Evolutionary conservation across 371 early-diverging fungal species (phyloP).

Genomic region (Lichtheimia corymbifera): DNA sequence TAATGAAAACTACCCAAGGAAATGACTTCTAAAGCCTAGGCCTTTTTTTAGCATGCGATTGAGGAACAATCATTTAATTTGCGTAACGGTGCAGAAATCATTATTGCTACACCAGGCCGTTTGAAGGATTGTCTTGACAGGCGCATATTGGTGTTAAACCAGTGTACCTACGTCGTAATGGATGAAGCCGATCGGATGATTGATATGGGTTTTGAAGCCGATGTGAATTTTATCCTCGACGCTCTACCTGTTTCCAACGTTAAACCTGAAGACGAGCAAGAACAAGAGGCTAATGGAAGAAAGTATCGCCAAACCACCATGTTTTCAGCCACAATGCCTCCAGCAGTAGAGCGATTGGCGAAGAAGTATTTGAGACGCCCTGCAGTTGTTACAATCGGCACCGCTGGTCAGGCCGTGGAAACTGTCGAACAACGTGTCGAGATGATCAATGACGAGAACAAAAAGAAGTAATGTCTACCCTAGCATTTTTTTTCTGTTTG

Average conservation of each 20-base stretch:
- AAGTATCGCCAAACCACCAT: constrained; percentile 97
- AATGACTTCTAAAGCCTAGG: constrained; percentile 1
- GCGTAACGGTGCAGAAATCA: constrained; percentile 88
- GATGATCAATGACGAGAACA: constrained; percentile 83
- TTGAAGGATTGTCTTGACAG: constrained; percentile 87
- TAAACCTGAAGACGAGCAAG: constrained; percentile 85
- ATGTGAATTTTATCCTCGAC: constrained; percentile 93
- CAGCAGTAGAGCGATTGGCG: constrained; percentile 93
- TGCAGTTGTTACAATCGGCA: constrained; percentile 97
- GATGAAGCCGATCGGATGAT: constrained; percentile 99
- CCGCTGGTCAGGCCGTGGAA: constrained; percentile 95
- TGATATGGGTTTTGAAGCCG: constrained; percentile 96
- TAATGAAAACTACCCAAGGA: background rate
- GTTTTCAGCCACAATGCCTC: constrained; percentile 99
- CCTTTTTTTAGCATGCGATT: constrained; percentile 62
- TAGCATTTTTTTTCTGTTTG: constrained; percentile 3
- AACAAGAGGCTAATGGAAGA: constrained; percentile 40
- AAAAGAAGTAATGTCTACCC: constrained; percentile 69
- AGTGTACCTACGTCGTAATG: constrained; percentile 93
- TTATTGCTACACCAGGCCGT: constrained; percentile 98
- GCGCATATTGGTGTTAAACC: constrained; percentile 80
- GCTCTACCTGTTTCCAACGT: constrained; percentile 87
- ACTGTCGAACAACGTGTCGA: constrained; percentile 95
- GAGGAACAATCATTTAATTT: constrained; percentile 85
- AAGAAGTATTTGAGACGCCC: constrained; percentile 90